Base-by-base conservation (phyloP, 2,329 filamentous ascomycete species). In the Microascus cirrosus region DNA sequence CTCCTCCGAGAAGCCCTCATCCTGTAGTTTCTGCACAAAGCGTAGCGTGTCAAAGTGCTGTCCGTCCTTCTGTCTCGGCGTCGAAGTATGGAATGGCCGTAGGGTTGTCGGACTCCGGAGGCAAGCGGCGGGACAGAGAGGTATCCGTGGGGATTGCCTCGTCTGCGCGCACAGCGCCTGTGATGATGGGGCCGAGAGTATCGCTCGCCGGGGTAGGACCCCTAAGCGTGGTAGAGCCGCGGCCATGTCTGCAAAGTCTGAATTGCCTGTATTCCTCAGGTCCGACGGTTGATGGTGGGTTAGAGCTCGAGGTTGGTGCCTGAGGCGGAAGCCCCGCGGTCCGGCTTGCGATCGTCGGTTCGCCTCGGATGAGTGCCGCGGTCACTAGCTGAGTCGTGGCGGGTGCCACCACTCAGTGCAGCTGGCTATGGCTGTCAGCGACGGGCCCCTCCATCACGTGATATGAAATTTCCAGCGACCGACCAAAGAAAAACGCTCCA, bases 11-110 rank as follows among this genome's bases (percentile, higher is more conserved):
- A 97, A 96, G 0, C 94, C 94, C 70, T 99, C 94, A 63, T 83
- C 83, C 70, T 93, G 86, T 48, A 99, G 77, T 56, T 90, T 81
- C 73, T 96, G 90, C 45, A 99, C 92, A 69, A 99, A 96, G 74
- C 96, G 96, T 61, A 99, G 82, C 1, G 94, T 99, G 73, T 99
- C 94, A 69, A 99, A 99, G 72, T 99, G 92, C 72, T 99, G 94
- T 66, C 96, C 92, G 56, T 71, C 69, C 20, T 50, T 50, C 55
- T 75, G 80, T 42, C 73, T 66, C 2, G 82, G 69, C 1, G 64
- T 58, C 1, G 89, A 87, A 39, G 84, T 81, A 70, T 91, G 87
- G 69, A 96, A 93, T 0, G 76, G 73, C 60, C 78, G 72, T 52
- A 68, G 68, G 2, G 54, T 10, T 2, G 25, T 34, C 42, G 28